Evolutionary conservation across 2,329 filamentous ascomycete genomes (phyloP).

Genomic region (Colletotrichum liaoningense): DNA sequence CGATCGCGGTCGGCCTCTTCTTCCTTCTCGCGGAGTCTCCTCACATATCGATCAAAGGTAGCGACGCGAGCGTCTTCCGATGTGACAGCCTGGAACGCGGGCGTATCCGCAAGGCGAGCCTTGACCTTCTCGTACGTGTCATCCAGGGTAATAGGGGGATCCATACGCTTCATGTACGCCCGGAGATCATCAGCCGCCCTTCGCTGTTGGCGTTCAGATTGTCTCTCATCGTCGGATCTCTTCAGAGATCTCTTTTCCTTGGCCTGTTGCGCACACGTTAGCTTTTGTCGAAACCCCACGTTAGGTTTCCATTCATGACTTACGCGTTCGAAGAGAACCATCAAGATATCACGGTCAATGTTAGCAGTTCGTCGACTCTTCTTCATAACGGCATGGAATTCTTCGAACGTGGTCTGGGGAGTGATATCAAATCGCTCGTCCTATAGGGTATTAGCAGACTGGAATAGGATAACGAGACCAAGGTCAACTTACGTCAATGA

Average conservation of each 20-base stretch:
- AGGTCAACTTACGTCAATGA: conserved; percentile 77
- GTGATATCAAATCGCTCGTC: conserved; percentile 94
- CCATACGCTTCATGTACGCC: conserved; percentile 87
- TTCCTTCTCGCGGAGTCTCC: conserved; percentile 90
- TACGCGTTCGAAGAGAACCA: conserved; percentile 86
- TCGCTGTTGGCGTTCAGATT: conserved; percentile 86
- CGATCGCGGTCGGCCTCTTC: conserved; percentile 80
- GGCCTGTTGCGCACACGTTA: conserved; percentile 60
- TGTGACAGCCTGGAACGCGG: conserved; percentile 86
- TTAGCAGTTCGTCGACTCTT: conserved; percentile 89
- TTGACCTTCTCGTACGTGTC: conserved; percentile 93
- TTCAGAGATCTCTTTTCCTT: conserved; percentile 83
- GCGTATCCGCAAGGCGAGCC: conserved; percentile 80
- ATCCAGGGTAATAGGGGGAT: conserved; percentile 80
- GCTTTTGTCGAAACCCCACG: not conserved
- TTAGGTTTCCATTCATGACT: conserved; percentile 41
- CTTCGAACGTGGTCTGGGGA: conserved; percentile 86
- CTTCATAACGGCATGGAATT: conserved; percentile 85
- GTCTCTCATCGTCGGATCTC: conserved; percentile 85
- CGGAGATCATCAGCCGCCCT: conserved; percentile 87
- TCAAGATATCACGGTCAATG: conserved; percentile 83
- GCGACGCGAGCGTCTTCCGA: conserved; percentile 84
- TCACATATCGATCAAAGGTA: conserved; percentile 93
- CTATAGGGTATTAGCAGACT: conserved; percentile 61
- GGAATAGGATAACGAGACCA: not conserved